Evolutionary conservation across 2,329 filamentous ascomycete genomes (phyloP).

Genomic region (Hypoxylon sp.): DNA sequence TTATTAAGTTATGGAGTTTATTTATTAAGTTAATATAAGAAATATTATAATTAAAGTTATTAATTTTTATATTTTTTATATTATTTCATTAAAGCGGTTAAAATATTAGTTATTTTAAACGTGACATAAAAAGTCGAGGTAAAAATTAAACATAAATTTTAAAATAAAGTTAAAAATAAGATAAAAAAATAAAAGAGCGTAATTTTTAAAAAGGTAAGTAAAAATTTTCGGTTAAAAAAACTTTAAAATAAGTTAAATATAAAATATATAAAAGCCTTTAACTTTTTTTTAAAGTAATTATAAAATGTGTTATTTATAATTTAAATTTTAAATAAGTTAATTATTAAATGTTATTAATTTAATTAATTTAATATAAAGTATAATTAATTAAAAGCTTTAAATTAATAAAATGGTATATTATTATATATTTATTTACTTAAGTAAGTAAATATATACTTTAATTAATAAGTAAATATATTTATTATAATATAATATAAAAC

Average conservation of each 20-base stretch:
- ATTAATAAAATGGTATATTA: neutral
- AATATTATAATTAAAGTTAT: neutral
- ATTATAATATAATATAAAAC: neutral
- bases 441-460: neutral
- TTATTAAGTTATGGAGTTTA: neutral
- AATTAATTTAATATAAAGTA: neutral
- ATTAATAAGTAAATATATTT: neutral
- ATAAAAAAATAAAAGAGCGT: neutral
- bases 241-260: neutral
- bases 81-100: neutral
- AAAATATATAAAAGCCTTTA: neutral
- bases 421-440: too few species aligned
- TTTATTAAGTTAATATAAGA: neutral
- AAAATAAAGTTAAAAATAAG: neutral
- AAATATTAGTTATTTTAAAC: neutral
- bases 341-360: neutral
- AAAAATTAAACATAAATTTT: neutral
- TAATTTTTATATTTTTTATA: too few species aligned
- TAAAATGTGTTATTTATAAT: neutral
- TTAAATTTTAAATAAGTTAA: neutral
- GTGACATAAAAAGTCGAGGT: neutral
- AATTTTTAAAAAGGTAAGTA: neutral
- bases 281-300: too few species aligned
- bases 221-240: neutral
- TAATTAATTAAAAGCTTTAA: neutral